A percentile compares a stretch with the other conserved stretches of the same genome.
Conservation (phyloP, 768 basidiomycete species). For the Guyanaporus albipodus region DNA sequence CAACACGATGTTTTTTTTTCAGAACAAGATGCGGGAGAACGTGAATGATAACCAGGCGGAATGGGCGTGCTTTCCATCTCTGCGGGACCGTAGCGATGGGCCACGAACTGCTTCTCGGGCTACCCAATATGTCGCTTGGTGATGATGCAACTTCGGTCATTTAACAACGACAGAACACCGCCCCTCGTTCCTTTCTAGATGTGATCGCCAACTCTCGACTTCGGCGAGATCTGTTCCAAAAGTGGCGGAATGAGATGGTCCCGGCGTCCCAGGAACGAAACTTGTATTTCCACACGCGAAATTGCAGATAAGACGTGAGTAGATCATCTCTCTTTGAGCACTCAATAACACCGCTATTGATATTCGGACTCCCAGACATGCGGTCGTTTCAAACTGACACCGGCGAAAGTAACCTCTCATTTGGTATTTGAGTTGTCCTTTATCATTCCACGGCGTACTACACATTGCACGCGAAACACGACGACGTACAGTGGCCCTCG, state of each 20-base stretch:
- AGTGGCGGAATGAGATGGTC: not conserved
- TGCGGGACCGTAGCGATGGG: slow-evolving; percentile 24
- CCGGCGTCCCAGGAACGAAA: not conserved
- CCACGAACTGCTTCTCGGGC: slow-evolving; percentile 14
- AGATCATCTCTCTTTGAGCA: not conserved
- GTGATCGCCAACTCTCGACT: slow-evolving; percentile 17
- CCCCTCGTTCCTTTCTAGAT: slow-evolving; percentile 11
- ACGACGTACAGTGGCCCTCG: slow-evolving; percentile 7
- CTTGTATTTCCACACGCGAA: not conserved
- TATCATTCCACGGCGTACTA: slow-evolving; percentile 19
- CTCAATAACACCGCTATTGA: not conserved
- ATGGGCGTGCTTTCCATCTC: slow-evolving; percentile 30
- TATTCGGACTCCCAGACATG: slow-evolving; percentile 3
- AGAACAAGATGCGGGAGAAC: slow-evolving; percentile 13
- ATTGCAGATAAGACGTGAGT: not conserved
- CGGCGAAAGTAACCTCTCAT: slow-evolving; percentile 7
- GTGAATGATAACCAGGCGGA: slow-evolving; percentile 26
- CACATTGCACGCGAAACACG: slow-evolving; percentile 21
- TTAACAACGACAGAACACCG: slow-evolving; percentile 11
- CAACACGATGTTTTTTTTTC: slow-evolving; percentile 16
- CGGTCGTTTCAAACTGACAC: slow-evolving; percentile 16
- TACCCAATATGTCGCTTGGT: slow-evolving; percentile 9
- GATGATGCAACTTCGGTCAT: slow-evolving; percentile 25
- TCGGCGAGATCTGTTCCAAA: slow-evolving; percentile 12
- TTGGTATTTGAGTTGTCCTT: slow-evolving; percentile 1